Evolutionary conservation across 108 stramenopile species (phyloP).

Genomic region (Conticribra weissflogii): DNA sequence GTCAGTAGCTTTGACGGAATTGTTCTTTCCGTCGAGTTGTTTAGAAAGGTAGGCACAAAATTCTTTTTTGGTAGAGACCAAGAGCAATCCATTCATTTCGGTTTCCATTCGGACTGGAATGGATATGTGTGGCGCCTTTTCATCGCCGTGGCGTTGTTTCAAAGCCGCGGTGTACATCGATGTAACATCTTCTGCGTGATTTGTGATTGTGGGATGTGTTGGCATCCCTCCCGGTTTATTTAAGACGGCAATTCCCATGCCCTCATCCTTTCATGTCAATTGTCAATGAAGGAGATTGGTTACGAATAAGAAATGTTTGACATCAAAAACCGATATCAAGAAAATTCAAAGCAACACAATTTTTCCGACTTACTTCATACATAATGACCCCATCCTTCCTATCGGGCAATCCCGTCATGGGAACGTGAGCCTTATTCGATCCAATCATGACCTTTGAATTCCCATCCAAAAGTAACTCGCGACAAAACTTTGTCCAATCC

Average conservation of each 20-base stretch:
- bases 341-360: background rate
- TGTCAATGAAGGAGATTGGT: background rate
- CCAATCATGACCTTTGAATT: constrained; percentile 25
- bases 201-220: constrained; percentile 44
- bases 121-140: constrained; percentile 22
- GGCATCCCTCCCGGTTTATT: constrained; percentile 57
- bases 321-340: no score
- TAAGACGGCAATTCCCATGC: constrained; percentile 41
- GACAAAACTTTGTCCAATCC: constrained; percentile 53
- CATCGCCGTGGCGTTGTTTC: constrained; percentile 36
- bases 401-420: constrained; percentile 49
- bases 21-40: constrained; percentile 21
- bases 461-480: constrained; percentile 44
- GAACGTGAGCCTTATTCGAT: constrained; percentile 39
- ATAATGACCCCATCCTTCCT: constrained; percentile 52
- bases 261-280: constrained; percentile 42
- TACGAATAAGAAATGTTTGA: background rate
- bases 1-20: no score
- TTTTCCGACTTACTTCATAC: constrained; percentile 59
- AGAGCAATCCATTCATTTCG: constrained; percentile 42
- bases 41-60: constrained; percentile 46
- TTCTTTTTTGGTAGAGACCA: constrained; percentile 44
- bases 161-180: constrained; percentile 38
- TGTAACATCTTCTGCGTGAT: constrained; percentile 52
- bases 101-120: constrained; percentile 50